phyloP scores from a whole-genome alignment of 352 stramenopile genomes.

The Phytophthora aleatoria region DNA sequence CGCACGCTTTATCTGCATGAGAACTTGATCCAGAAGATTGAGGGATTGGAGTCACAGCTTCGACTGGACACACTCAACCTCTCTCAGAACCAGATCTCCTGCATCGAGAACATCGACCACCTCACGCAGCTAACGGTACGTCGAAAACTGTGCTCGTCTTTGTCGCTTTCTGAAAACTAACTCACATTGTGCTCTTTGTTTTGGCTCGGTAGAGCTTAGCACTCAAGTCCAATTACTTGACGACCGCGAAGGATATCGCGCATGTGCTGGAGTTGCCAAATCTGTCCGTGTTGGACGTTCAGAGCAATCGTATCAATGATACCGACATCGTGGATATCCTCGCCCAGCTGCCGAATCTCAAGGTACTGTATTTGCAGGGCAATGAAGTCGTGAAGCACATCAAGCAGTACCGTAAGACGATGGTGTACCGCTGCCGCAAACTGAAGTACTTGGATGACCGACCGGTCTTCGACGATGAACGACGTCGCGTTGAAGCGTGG shows the following conservation, averaged over 20 bases:
- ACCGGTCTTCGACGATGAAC: conserved; percentile 88
- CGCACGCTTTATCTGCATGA: conserved; percentile 94
- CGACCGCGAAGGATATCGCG: conserved; percentile 58
- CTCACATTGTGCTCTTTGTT: not conserved
- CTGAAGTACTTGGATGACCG: conserved; percentile 86
- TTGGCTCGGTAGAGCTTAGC: conserved; percentile 51
- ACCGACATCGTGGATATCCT: conserved; percentile 67
- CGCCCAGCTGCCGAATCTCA: conserved; percentile 75
- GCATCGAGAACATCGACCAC: conserved; percentile 77
- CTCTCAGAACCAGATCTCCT: conserved; percentile 80
- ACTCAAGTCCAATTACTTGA: conserved; percentile 81
- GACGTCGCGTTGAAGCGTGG: conserved; percentile 83
- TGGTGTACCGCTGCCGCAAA: conserved; percentile 75
- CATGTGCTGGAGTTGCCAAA: conserved; percentile 70
- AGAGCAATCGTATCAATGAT: conserved; percentile 83
- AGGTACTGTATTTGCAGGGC: conserved; percentile 83
- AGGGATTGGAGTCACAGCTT: conserved; percentile 66
- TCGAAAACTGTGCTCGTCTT: conserved; percentile 25
- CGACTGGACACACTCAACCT: conserved; percentile 82
- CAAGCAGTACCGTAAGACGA: conserved; percentile 86
- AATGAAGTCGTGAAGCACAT: conserved; percentile 90
- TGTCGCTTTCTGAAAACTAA: not conserved
- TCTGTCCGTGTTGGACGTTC: conserved; percentile 79
- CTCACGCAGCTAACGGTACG: conserved; percentile 71
- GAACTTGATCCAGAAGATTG: conserved; percentile 95